Conservation (phyloP, 306 rosid species). For the Vigna radiata region DNA sequence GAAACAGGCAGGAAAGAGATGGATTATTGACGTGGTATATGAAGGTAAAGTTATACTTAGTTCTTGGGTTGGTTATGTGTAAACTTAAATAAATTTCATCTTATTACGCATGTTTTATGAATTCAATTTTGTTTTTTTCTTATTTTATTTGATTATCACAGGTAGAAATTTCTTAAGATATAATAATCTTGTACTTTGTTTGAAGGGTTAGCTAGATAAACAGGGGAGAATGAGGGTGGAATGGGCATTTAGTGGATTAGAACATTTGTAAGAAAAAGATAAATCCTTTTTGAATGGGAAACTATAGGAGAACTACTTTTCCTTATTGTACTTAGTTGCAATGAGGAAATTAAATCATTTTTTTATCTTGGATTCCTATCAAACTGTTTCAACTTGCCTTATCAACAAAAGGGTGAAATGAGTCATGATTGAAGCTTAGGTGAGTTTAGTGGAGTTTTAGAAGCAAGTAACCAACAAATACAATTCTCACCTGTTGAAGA, state of each 20-base stretch:
- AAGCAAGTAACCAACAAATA: background rate
- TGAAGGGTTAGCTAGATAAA: background rate
- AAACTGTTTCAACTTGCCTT: background rate
- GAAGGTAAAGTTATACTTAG: conserved; percentile 65
- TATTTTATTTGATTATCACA: conserved; percentile 19
- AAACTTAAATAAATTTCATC: background rate
- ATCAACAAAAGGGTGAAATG: background rate
- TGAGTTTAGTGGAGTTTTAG: background rate
- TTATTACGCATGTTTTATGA: conserved; percentile 23
- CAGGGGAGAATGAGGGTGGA: background rate
- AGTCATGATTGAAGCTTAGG: background rate
- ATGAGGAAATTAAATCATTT: background rate
- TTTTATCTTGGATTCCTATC: background rate
- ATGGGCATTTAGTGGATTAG: background rate
- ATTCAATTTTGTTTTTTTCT: conserved; percentile 29
- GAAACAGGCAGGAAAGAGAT: conserved; percentile 59
- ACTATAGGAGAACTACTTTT: background rate
- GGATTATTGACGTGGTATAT: conserved; percentile 83
- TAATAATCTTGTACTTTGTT: conserved; percentile 15
- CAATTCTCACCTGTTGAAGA: background rate
- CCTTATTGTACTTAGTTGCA: background rate
- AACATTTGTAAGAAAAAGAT: no score
- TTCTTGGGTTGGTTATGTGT: conserved; percentile 18
- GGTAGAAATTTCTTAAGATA: conserved; percentile 30
- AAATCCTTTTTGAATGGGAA: background rate